phyloP scores from a whole-genome alignment of 805 yeast genomes.

The Limtongia smithiae region DNA sequence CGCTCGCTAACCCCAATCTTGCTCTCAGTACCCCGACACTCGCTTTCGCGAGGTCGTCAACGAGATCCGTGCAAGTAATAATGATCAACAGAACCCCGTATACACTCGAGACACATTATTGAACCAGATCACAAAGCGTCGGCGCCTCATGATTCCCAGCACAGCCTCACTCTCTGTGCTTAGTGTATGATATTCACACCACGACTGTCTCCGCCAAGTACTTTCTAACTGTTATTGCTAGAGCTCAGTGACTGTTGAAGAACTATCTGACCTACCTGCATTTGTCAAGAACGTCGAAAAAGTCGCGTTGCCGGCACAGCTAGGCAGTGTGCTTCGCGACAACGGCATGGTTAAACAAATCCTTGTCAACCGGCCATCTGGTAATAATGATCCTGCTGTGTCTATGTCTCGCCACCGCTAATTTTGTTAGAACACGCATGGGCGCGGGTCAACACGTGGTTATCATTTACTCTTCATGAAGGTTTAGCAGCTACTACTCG shows the following conservation, averaged over 20 bases:
- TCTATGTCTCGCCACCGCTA: neutral
- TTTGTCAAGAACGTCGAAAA: conserved; percentile 11
- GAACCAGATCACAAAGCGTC: conserved; percentile 5
- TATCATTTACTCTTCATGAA: conserved; percentile 7
- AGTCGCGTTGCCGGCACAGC: conserved; percentile 20
- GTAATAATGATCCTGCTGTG: neutral
- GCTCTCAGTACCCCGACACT: conserved; percentile 13
- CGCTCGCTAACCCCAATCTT: neutral
- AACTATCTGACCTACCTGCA: conserved; percentile 5
- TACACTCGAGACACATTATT: conserved; percentile 5
- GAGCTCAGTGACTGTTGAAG: conserved; percentile 17
- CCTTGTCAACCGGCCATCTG: conserved; percentile 13
- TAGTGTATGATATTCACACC: neutral
- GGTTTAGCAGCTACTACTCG: conserved; percentile 7
- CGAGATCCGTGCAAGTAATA: neutral
- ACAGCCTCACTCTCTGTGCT: conserved; percentile 1
- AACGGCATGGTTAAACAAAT: conserved; percentile 14
- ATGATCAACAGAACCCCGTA: neutral
- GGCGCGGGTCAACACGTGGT: conserved; percentile 20
- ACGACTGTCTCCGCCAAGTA: neutral
- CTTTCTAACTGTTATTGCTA: neutral
- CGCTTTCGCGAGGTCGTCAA: conserved; percentile 2
- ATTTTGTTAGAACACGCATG: conserved; percentile 3
- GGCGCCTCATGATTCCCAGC: conserved; percentile 9
- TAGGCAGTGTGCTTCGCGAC: conserved; percentile 21